Base-by-base conservation (phyloP, 2,329 filamentous ascomycete species). In the Xylaria sp. region DNA sequence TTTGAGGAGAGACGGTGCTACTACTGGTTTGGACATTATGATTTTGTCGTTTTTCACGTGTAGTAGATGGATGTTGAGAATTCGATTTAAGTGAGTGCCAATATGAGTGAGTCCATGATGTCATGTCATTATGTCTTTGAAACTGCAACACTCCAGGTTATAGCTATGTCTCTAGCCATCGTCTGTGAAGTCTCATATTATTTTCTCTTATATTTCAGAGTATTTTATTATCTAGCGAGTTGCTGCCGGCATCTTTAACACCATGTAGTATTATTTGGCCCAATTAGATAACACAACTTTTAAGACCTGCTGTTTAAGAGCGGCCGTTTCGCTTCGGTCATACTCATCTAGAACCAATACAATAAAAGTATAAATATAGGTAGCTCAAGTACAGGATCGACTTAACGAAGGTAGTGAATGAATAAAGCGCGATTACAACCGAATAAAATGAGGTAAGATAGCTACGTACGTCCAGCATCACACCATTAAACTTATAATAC, bases 81-180 rank as follows among this genome's bases (percentile, higher is more conserved):
- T 42, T 20, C 22, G 22, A 20, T 3, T 27, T 20, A 5, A 2
- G 5, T 29, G 36, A 42, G 27, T 31, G n/a, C n/a, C n/a, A n/a
- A n/a, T n/a, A n/a, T n/a, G n/a, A n/a, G n/a, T 11, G n/a, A 59
- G 38, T 53, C 25, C 13, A 47, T 60, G 55, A 60, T 64, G 61
- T 60, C 54, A 60, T 64, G 61, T 60, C 54, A 64, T 59, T 53
- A 11, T 22, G 17, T 47, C n/a, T 39, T 9, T 31, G 15, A 38
- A 17, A 25, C 6, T 20, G 20, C 22, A 36, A 36, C 6, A n/a
- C n/a, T n/a, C n/a, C n/a, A n/a, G n/a, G n/a, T n/a, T n/a, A n/a
- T n/a, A n/a, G n/a, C n/a, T n/a, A n/a, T 31, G 5, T n/a, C 17
- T 45, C 20, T 25, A 10, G 25, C 5, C 9, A 20, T 38, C 3